Base-by-base conservation (phyloP, 2,329 filamentous ascomycete genomes). In the Penicillium palitans region DNA sequence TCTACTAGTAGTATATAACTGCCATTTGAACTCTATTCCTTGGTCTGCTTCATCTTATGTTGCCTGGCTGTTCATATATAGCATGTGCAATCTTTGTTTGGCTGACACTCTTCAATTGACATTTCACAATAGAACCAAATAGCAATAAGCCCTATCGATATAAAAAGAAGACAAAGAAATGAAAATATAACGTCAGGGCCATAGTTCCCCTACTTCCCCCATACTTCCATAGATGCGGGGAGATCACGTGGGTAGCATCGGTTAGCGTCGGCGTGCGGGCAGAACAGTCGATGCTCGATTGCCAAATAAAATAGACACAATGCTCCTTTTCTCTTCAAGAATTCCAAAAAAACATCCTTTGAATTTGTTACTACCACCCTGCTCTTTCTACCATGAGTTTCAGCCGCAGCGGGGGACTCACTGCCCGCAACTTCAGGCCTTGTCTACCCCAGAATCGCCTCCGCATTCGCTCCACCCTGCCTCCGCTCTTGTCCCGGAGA, bases 351-450 rank as follows among this genome's bases (percentile, higher is more conserved):
- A 39, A 21, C 35, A 45, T 55, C 46, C 29, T 21, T 46, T 35
- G 12, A n/a, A 25, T 48, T 44, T 57, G 9, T 46, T 37, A 47
- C 33, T 40, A 35, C n/a, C 46, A 45, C 21, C 31, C 6, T 42
- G 10, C 41, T 10, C 3, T n/a, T 39, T 56, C 40, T 19, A 68
- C 48, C 40, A 74, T 74, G 72, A 71, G 61, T 54, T 48, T 72
- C 54, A 58, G 74, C 58, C 72, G 70, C 55, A 69, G 66, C 45
- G 69, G 69, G 62, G 59, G 67, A 35, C 65, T 65, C 55, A 57
- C 76, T 52, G 62, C 66, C 60, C 59, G 66, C 54, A 64, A 67
- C 64, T 61, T 72, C 58, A 65, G 64, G 33, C 61, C 66, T 45
- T 64, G 57, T 55, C 66, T 66, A 65, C 65, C 64, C 62, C 62